Evolutionary conservation across 1,284 basidiomycete genomes (phyloP).

Genomic region (Ustilago crameri): DNA sequence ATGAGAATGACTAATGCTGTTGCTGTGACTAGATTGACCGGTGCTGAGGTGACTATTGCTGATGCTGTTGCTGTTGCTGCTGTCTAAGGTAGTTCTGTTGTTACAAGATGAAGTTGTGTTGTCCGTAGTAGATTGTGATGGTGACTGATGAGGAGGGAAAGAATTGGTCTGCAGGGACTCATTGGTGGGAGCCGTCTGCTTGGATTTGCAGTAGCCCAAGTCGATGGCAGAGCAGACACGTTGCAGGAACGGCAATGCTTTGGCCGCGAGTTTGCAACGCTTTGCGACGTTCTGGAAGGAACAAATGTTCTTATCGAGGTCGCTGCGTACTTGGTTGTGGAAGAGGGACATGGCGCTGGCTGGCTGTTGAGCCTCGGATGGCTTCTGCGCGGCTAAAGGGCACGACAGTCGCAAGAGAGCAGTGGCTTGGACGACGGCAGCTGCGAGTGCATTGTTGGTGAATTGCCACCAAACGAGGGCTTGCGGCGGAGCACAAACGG

Average conservation of each 20-base stretch:
- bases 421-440: constrained; percentile 39
- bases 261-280: constrained; percentile 35
- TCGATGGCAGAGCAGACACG: constrained; percentile 30
- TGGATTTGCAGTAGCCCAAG: constrained; percentile 16
- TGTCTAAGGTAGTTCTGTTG: constrained; percentile 6
- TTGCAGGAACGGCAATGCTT: constrained; percentile 32
- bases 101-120: constrained; percentile 7
- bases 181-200: neutral
- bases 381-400: neutral
- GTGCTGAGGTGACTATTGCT: constrained; percentile 1
- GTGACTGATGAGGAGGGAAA: neutral
- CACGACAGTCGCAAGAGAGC: constrained; percentile 25
- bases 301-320: constrained; percentile 34
- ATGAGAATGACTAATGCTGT: neutral
- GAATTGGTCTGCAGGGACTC: constrained; percentile 10
- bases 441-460: constrained; percentile 35
- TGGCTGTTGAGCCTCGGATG: neutral
- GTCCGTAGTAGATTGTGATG: neutral
- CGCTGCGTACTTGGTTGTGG: constrained; percentile 22
- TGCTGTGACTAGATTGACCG: neutral
- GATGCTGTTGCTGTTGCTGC: constrained; percentile 12
- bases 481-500: constrained; percentile 21
- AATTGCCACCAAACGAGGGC: constrained; percentile 36
- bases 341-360: constrained; percentile 9
- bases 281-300: constrained; percentile 35